Evolutionary conservation across 139 green algal genomes (phyloP).

Genomic region (Eudorina sp.): DNA sequence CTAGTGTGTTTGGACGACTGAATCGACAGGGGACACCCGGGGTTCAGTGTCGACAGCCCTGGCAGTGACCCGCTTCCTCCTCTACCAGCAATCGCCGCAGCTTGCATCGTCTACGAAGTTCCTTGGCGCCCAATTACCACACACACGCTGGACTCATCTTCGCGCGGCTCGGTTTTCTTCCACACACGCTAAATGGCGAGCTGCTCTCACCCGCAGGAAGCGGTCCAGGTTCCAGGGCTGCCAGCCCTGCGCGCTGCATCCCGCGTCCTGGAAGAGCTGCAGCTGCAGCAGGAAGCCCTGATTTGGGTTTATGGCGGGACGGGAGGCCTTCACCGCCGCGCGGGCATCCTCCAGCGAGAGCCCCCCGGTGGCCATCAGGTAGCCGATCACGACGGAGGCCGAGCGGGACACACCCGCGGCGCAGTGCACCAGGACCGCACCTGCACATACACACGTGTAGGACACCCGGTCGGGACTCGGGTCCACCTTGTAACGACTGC

Average conservation of each 20-base stretch:
- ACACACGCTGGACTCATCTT: too few species aligned
- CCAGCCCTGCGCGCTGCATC: constrained; percentile 42
- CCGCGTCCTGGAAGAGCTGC: constrained; percentile 44
- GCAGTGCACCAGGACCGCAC: constrained; percentile 63
- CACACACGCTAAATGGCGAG: too few species aligned
- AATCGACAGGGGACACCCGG: too few species aligned
- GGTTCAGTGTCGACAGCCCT: too few species aligned
- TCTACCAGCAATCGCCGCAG: too few species aligned
- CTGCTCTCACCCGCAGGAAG: constrained; percentile 30
- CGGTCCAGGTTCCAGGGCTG: constrained; percentile 32
- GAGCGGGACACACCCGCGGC: constrained; percentile 53
- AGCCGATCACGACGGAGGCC: constrained; percentile 52
- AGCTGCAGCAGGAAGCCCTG: constrained; percentile 58
- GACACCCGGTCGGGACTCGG: too few species aligned
- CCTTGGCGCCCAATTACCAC: too few species aligned
- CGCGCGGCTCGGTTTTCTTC: too few species aligned
- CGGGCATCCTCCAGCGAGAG: constrained; percentile 4
- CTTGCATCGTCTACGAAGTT: too few species aligned
- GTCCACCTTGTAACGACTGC: background rate
- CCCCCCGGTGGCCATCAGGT: constrained; percentile 49
- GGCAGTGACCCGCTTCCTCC: too few species aligned
- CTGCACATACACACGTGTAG: too few species aligned
- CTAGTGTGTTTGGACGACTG: too few species aligned
- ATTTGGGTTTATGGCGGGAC: constrained; percentile 57
- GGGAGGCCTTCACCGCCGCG: constrained; percentile 20